Percentiles rank a stretch among this genome's conserved stretches.
Conservation (phyloP, 2,329 filamentous ascomycete genomes). For the Scedosporium apiospermum region DNA sequence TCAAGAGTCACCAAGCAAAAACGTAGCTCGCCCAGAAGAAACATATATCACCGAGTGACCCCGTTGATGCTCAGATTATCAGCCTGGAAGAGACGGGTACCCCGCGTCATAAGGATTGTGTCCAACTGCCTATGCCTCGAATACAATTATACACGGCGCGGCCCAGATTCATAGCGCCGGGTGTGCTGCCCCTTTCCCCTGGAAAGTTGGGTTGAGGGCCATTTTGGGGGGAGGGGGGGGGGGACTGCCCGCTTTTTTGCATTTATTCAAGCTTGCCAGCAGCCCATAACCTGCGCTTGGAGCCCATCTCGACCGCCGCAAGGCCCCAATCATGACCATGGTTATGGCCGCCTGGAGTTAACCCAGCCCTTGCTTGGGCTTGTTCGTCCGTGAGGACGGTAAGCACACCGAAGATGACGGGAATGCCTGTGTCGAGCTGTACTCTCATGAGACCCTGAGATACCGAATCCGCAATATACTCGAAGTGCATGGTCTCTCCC, state of each 20-base stretch:
- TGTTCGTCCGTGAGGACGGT: conserved; percentile 86
- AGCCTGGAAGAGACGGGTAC: too few relatives aligned
- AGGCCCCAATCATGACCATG: conserved; percentile 97
- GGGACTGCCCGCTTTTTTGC: neutral
- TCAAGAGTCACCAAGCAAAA: too few relatives aligned
- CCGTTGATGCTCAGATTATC: too few relatives aligned
- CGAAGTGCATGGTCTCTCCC: conserved; percentile 98
- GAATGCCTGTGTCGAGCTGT: conserved; percentile 79
- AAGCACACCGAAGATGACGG: conserved; percentile 85
- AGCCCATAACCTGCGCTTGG: conserved; percentile 78
- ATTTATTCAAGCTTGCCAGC: conserved; percentile 49
- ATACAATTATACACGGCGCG: too few relatives aligned
- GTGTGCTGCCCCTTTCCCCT: neutral
- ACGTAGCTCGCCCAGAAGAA: too few relatives aligned
- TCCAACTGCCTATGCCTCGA: too few relatives aligned
- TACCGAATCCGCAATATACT: conserved; percentile 91
- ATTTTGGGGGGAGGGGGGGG: neutral
- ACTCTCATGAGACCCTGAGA: conserved; percentile 91
- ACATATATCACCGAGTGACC: too few relatives aligned
- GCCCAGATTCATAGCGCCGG: too few relatives aligned
- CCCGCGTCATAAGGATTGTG: too few relatives aligned
- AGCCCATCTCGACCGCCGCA: conserved; percentile 87
- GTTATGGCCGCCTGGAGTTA: conserved; percentile 66
- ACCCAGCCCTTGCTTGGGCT: conserved; percentile 72
- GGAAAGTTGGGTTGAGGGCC: neutral